Evolutionary conservation across 2,329 filamentous ascomycete genomes (phyloP).

Genomic region (Aureobasidium sp.): DNA sequence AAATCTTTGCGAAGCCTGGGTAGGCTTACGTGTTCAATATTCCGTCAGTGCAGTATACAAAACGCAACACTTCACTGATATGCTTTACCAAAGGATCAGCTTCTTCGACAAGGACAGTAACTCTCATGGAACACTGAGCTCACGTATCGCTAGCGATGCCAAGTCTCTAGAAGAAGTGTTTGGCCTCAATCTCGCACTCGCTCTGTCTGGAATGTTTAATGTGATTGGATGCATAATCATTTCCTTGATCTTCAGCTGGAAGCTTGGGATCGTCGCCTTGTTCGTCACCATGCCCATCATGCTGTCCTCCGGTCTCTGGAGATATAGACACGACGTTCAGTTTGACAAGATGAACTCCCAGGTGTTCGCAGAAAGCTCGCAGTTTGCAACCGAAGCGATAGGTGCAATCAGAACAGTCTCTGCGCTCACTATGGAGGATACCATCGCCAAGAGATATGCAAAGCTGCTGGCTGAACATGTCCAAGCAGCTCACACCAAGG

Average conservation of each 20-base stretch:
- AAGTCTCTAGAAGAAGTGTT: slow-evolving; percentile 42
- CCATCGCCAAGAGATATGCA: slow-evolving; percentile 52
- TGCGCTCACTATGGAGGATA: slow-evolving; percentile 59
- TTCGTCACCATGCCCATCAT: slow-evolving; percentile 48
- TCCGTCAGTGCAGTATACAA: slow-evolving; percentile 25
- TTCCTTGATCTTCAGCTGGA: slow-evolving; percentile 35
- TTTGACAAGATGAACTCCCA: slow-evolving; percentile 32
- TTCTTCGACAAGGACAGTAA: slow-evolving; percentile 42
- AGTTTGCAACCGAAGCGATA: slow-evolving; percentile 31
- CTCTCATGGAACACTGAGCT: slow-evolving; percentile 37
- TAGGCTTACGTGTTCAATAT: neutral
- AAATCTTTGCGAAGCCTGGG: neutral
- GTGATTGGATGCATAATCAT: slow-evolving; percentile 39
- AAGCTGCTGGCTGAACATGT: slow-evolving; percentile 51
- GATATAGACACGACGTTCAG: slow-evolving; percentile 41
- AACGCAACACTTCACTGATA: slow-evolving; percentile 37
- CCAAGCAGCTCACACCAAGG: slow-evolving; percentile 50
- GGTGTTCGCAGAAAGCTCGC: slow-evolving; percentile 39
- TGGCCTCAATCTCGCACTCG: slow-evolving; percentile 34
- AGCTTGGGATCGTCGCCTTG: slow-evolving; percentile 30
- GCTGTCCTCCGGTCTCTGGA: slow-evolving; percentile 34
- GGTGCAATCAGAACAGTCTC: slow-evolving; percentile 37
- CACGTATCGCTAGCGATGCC: slow-evolving; percentile 38
- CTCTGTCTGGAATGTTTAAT: slow-evolving; percentile 47
- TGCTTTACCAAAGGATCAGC: slow-evolving; percentile 35